Percentiles rank a stretch among this genome's conserved stretches.
Conservation (phyloP, 2,329 filamentous ascomycete species). For the Cytospora leucostoma region DNA sequence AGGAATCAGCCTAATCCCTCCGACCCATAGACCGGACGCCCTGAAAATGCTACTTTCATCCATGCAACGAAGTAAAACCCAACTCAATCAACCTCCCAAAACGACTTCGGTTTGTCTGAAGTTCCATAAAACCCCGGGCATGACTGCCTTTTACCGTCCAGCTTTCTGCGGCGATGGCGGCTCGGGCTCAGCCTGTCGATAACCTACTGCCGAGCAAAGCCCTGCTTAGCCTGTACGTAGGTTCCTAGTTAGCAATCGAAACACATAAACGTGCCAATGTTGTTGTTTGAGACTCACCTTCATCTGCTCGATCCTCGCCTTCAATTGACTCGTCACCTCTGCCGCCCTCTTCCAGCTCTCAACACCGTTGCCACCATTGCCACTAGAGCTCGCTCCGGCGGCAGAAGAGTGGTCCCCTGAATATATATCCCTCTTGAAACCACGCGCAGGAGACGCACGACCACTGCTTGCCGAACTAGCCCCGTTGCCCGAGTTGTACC, state of each 20-base stretch:
- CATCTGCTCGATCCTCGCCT: constrained; percentile 98
- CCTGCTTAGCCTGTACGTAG: constrained; percentile 25
- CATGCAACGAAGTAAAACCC: background rate
- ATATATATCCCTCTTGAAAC: constrained; percentile 46
- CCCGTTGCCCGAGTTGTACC: constrained; percentile 38
- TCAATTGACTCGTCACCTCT: constrained; percentile 95
- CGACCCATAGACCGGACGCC: constrained; percentile 14
- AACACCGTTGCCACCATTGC: constrained; percentile 53
- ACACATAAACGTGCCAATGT: background rate
- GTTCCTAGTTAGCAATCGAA: background rate
- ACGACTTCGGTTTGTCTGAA: constrained; percentile 12
- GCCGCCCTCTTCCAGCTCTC: constrained; percentile 98
- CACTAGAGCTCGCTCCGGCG: constrained; percentile 27
- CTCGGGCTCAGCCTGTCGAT: constrained; percentile 23
- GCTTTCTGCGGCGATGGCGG: constrained; percentile 15
- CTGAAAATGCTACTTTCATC: constrained; percentile 18
- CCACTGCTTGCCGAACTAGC: constrained; percentile 55
- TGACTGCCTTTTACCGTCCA: constrained; percentile 8
- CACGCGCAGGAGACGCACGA: constrained; percentile 60
- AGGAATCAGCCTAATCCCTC: background rate
- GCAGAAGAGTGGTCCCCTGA: constrained; percentile 31
- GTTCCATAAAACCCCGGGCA: constrained; percentile 13
- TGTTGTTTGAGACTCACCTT: constrained; percentile 58
- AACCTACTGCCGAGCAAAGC: constrained; percentile 29
- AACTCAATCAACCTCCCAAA: constrained; percentile 16